These are phyloP conservation scores for Naganishia vaughanmartiniae DNA, from an alignment of 768 basidiomycete species.

Conservation along the genomic window DNA sequence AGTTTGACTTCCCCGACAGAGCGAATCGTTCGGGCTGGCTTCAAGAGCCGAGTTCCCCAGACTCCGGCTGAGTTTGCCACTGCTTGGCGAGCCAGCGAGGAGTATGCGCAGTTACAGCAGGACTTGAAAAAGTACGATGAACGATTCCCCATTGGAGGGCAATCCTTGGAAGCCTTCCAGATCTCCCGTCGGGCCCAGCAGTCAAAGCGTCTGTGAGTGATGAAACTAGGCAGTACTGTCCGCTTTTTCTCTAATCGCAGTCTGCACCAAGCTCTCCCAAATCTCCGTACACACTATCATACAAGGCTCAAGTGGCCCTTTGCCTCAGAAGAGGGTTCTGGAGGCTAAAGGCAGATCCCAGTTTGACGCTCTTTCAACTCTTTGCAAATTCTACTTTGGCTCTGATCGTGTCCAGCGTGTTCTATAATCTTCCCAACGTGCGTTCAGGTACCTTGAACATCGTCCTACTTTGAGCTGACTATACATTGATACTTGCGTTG, in stretches of 20 bases:
- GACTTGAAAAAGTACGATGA: conserved; percentile 62
- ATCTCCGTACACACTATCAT: conserved; percentile 56
- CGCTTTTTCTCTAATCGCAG: not conserved
- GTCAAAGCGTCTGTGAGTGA: conserved; percentile 67
- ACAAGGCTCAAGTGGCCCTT: conserved; percentile 56
- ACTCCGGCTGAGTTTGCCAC: conserved; percentile 63
- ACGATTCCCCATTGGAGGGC: conserved; percentile 46
- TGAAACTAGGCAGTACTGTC: not conserved
- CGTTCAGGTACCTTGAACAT: not conserved
- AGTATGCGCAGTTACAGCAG: conserved; percentile 58
- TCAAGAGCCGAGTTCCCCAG: conserved; percentile 63
- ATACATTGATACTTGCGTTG: not conserved
- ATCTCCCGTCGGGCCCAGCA: conserved; percentile 62
- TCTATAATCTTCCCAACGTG: conserved; percentile 44
- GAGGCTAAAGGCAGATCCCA: conserved; percentile 56
- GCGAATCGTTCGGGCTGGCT: conserved; percentile 69
- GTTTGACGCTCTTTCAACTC: conserved; percentile 44
- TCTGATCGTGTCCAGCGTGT: conserved; percentile 47
- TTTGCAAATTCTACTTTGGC: conserved; percentile 47
- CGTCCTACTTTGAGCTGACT: not conserved
- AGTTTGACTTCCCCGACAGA: conserved; percentile 72
- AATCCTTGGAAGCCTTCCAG: conserved; percentile 67
- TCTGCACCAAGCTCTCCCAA: not conserved
- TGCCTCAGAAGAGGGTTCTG: conserved; percentile 57
- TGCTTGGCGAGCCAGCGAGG: conserved; percentile 57